Conservation (phyloP, 768 basidiomycete species). For the Asterophora parasitica region DNA sequence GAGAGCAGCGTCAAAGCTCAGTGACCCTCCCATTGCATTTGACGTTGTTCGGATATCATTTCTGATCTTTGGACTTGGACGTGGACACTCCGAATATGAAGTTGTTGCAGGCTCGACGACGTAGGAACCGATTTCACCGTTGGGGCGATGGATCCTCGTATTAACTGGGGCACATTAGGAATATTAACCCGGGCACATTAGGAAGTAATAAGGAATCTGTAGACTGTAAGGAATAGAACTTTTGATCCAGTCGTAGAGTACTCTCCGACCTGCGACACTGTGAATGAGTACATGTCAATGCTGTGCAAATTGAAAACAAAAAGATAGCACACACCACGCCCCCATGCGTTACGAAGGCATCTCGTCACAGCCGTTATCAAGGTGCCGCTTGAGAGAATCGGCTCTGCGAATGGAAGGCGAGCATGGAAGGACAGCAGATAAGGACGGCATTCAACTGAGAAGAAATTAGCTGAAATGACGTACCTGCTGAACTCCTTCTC, state of each 20-base stretch:
- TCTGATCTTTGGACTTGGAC: constrained; percentile 6
- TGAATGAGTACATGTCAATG: constrained; percentile 7
- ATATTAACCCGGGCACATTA: constrained; percentile 11
- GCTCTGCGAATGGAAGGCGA: constrained; percentile 16
- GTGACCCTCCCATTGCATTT: constrained; percentile 17
- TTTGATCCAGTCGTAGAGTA: constrained; percentile 14
- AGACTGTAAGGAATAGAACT: constrained; percentile 12
- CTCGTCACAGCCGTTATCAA: constrained; percentile 59
- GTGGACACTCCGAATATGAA: constrained; percentile 9
- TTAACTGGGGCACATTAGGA: constrained; percentile 10
- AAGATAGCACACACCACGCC: not conserved
- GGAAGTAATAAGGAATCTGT: constrained; percentile 10
- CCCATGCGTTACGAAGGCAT: constrained; percentile 18
- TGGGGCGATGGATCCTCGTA: constrained; percentile 7
- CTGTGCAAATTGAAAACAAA: not conserved
- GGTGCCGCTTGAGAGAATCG: constrained; percentile 69
- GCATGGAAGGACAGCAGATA: constrained; percentile 5
- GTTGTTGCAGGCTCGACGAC: constrained; percentile 7
- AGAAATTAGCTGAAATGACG: constrained; percentile 8
- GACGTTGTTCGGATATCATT: constrained; percentile 27
- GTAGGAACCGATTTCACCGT: constrained; percentile 2
- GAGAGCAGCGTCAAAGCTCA: not conserved
- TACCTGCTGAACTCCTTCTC: constrained; percentile 74
- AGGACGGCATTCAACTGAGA: no score
- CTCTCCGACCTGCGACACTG: constrained; percentile 7